Evolutionary conservation across 73 alveolate species (phyloP), one percentile per base, ranked within the genome.

Genomic region (Stentor roeselii): DNA sequence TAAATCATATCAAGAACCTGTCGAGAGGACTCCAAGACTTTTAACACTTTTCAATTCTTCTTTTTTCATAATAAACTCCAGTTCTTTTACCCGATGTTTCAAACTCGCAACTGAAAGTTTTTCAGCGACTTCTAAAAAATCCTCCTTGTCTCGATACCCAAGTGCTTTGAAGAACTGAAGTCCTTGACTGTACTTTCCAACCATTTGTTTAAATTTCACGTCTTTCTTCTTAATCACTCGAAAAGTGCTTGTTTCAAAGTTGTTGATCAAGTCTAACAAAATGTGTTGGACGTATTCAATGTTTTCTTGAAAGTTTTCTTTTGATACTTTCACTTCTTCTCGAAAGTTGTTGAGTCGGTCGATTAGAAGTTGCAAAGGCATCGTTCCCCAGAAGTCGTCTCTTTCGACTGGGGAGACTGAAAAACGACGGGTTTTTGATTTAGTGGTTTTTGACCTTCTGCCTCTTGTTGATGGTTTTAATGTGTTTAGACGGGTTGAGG

Each of bases 101-200:
- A 67, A 15, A 67, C 34, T 21, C 41, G 41, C 37, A 14, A 15
- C 41, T 67, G 41, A 27, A 1, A 67, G 14, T 30, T 32, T 32
- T 67, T 21, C 27, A 67, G 37, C 80, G 0, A 67, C 21, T 21
- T 21, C 37, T 1, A 67, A 1, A 67, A 14, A 21, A 21, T 67
- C 80, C 14, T 67, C 80, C 34, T 67, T 32, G 14, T 67, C 80
- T 67, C 80, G 37, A 67, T 21, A 67, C 80, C 80, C 80, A 21
- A 67, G 37, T 27, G 50, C 21, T 2, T 67, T 21, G 42, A 67
- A 27, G 0, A 67, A 40, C 14, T 15, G 42, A 67, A 67, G 21
- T 34, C 80, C 80, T 67, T 21, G 37, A 21, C 41, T 21, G 34
- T 27, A 67, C 34, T 67, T 21, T 40, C 80, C 80, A 21, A 67